These are phyloP conservation scores for Podospora bellae-mahoneyi DNA, from an alignment of 495 filamentous ascomycete species.

Conservation along the genomic window DNA sequence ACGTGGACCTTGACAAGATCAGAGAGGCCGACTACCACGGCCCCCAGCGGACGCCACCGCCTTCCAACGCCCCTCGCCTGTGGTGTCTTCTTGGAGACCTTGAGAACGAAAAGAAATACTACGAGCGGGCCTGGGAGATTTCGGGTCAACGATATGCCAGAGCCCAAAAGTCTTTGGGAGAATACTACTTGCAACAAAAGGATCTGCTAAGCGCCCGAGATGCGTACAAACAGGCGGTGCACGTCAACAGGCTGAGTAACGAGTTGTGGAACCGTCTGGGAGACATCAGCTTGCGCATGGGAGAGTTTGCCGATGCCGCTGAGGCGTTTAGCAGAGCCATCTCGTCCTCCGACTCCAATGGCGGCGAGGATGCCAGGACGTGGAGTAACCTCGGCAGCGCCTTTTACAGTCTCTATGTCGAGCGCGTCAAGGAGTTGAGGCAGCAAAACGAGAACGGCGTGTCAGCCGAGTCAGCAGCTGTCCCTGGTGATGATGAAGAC, in stretches of 20 bases:
- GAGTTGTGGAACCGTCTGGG: conserved; percentile 86
- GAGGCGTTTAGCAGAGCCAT: conserved; percentile 80
- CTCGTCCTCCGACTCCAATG: conserved; percentile 52
- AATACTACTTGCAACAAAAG: conserved; percentile 63
- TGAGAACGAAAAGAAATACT: conserved; percentile 66
- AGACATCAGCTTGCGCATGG: conserved; percentile 75
- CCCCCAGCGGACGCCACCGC: conserved; percentile 62
- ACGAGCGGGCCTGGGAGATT: conserved; percentile 85
- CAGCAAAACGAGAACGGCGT: conserved; percentile 28
- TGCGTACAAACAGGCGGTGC: conserved; percentile 72
- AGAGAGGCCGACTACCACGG: conserved; percentile 54
- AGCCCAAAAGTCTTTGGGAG: conserved; percentile 81
- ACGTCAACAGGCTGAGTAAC: conserved; percentile 75
- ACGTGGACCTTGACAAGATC: conserved; percentile 48
- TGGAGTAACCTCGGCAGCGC: conserved; percentile 94
- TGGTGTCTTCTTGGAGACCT: conserved; percentile 95
- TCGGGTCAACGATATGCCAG: conserved; percentile 76
- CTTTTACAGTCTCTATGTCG: conserved; percentile 48
- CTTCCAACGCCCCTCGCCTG: conserved; percentile 78
- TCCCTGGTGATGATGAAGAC: conserved; percentile 25
- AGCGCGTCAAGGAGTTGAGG: conserved; percentile 41
- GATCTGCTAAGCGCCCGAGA: conserved; percentile 67
- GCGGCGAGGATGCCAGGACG: conserved; percentile 83
- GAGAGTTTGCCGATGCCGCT: conserved; percentile 74
- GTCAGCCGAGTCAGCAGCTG: conserved; percentile 11